phyloP scores from a whole-genome alignment of 192 early-diverging fungal genomes.

The Podila minutissima region DNA sequence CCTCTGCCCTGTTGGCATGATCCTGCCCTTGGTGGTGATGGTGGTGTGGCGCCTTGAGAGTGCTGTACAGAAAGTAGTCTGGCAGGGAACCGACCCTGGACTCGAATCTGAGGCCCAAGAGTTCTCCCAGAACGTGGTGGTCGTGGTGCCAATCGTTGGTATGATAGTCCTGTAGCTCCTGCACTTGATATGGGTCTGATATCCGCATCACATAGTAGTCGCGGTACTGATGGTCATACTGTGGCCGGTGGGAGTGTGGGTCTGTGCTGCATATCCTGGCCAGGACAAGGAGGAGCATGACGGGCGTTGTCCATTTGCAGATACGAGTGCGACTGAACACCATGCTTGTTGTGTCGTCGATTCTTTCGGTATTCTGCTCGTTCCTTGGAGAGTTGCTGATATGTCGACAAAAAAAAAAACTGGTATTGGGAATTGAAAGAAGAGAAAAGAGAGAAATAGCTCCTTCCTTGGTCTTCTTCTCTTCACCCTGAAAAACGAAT shows the following conservation, averaged over 20 bases:
- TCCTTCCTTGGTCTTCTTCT: not conserved
- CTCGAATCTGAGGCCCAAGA: slow-evolving; percentile 29
- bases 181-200: slow-evolving; percentile 3
- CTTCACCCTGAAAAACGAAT: not conserved
- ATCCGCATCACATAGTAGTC: slow-evolving; percentile 37
- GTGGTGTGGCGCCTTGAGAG: not conserved
- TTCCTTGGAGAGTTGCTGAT: too few species aligned
- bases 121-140: slow-evolving; percentile 14
- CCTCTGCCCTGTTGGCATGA: too few species aligned
- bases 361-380: too few species aligned
- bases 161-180: slow-evolving; percentile 4
- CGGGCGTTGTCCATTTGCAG: too few species aligned
- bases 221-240: slow-evolving; percentile 18
- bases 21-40: not conserved
- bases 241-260: not conserved
- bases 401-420: too few species aligned
- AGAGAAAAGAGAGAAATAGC: too few species aligned
- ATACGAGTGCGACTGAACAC: too few species aligned
- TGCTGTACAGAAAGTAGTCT: slow-evolving; percentile 39
- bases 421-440: too few species aligned
- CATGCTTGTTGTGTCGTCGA: too few species aligned
- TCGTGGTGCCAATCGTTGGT: not conserved
- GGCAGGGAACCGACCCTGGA: slow-evolving; percentile 22
- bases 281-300: too few species aligned
- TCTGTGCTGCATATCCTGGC: not conserved